Evolutionary conservation across 139 green algal genomes (phyloP), one percentile per base, ranked within the genome.

Genomic region (Tetraselmis striata): DNA sequence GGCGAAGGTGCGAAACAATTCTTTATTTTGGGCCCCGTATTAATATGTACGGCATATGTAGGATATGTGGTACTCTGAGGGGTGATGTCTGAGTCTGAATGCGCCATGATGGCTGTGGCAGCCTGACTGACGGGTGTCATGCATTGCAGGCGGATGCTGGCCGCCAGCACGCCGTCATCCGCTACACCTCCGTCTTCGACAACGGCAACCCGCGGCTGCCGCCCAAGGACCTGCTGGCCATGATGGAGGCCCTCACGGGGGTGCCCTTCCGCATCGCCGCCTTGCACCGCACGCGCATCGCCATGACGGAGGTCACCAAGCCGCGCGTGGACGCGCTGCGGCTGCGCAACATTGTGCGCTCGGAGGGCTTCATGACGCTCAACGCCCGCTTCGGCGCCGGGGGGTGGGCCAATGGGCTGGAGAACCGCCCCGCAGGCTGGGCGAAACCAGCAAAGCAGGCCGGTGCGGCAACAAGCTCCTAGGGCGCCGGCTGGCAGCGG

Each of bases 201-300:
- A 27, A 81, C 5, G 82, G 59, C 67, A 84, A 81, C 31, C 81
- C 78, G 32, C 77, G 77, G 30, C 45, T 90, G 76, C 25, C 78
- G 22, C 76, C 82, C 27, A 84, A 88, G 30, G 79, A 80, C 23
- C 31, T 88, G 23, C 58, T 85, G 32, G 29, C 45, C 25, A 90
- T 90, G 87, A 79, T 90, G 45, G 75, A 75, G 22, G 27, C 76
- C 24, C 82, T 80, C 1, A 18, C 80, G 27, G 83, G 79, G 59
- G 75, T 90, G 59, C 84, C 88, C 80, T 30, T 77, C 31, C 86
- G 88, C 77, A 81, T 84, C 58, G 78, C 32, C 25, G 85, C 76
- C 29, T 80, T 89, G 29, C 32, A 76, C 28, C 86, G 80, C 28
- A 29, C 84, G 2, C 75, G 30, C n/a, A 59, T 86, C 23, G 28